These are phyloP conservation scores for Pythium monospermum DNA, from an alignment of 352 stramenopile genomes.

Conservation along the genomic window DNA sequence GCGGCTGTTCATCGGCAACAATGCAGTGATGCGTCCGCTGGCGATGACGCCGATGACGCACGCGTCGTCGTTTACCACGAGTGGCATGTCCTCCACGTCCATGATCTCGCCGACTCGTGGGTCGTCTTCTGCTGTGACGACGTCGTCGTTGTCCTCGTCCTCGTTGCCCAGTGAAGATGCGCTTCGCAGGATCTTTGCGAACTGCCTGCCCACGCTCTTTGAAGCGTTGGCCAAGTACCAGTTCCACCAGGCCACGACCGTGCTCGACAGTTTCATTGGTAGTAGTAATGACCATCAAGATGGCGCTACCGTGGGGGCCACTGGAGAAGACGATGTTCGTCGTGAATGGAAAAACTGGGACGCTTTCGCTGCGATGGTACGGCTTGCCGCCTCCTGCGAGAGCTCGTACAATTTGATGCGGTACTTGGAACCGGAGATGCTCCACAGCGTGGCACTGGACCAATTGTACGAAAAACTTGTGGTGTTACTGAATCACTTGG, in stretches of 20 bases:
- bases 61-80: slow-evolving; percentile 4
- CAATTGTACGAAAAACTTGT: slow-evolving; percentile 31
- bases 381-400: slow-evolving; percentile 26
- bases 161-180: slow-evolving; percentile 18
- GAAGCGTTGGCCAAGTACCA: slow-evolving; percentile 30
- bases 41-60: background rate
- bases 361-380: slow-evolving; percentile 26
- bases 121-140: background rate
- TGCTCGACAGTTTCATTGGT: slow-evolving; percentile 5
- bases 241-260: slow-evolving; percentile 26
- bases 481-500: slow-evolving; percentile 25
- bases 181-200: slow-evolving; percentile 18
- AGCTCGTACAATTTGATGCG: slow-evolving; percentile 33
- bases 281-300: background rate
- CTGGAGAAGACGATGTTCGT: slow-evolving; percentile 8
- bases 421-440: slow-evolving; percentile 27
- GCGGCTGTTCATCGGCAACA: slow-evolving; percentile 3
- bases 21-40: background rate
- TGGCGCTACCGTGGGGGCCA: background rate
- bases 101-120: slow-evolving; percentile 15
- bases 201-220: slow-evolving; percentile 22
- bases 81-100: background rate
- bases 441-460: slow-evolving; percentile 26
- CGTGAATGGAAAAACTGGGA: slow-evolving; percentile 28
- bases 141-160: background rate